Evolutionary conservation across 1,284 basidiomycete species (phyloP).

Genomic region (Somion occarium): DNA sequence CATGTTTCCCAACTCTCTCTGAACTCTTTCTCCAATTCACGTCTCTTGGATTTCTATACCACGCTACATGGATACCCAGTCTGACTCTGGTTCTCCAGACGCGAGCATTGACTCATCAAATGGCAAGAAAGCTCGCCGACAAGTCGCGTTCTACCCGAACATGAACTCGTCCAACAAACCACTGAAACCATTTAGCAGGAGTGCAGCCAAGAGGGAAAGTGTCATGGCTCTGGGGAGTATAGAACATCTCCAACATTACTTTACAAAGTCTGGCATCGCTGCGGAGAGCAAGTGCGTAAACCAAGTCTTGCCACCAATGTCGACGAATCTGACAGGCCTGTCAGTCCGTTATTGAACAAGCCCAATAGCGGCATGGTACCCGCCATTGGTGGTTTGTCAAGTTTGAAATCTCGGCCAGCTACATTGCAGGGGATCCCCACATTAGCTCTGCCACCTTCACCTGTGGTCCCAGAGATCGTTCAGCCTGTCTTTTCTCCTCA

Average conservation of each 20-base stretch:
- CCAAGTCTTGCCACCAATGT: slow-evolving; percentile 5
- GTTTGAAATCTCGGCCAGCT: slow-evolving; percentile 29
- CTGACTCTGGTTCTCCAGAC: not conserved
- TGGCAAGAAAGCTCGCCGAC: slow-evolving; percentile 44
- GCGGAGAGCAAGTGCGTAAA: slow-evolving; percentile 64
- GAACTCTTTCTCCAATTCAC: not conserved
- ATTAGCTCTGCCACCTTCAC: slow-evolving; percentile 67
- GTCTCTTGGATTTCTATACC: not conserved
- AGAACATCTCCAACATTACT: slow-evolving; percentile 84
- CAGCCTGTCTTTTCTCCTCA: slow-evolving; percentile 44
- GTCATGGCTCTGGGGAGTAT: slow-evolving; percentile 86
- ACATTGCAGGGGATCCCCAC: slow-evolving; percentile 33
- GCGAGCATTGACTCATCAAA: not conserved
- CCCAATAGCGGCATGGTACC: slow-evolving; percentile 61
- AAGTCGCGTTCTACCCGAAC: slow-evolving; percentile 73
- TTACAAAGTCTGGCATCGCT: slow-evolving; percentile 76
- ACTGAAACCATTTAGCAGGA: slow-evolving; percentile 78
- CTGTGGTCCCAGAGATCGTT: slow-evolving; percentile 43
- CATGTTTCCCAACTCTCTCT: not conserved
- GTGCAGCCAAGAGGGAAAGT: slow-evolving; percentile 81
- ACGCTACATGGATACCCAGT: not conserved
- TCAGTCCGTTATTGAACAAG: slow-evolving; percentile 51
- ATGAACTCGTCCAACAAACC: slow-evolving; percentile 65
- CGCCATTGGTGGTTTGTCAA: slow-evolving; percentile 57
- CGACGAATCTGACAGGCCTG: slow-evolving; percentile 10